These are phyloP conservation scores for Hibiscus trionum DNA, from an alignment of 345 rosid species.

Conservation along the genomic window DNA sequence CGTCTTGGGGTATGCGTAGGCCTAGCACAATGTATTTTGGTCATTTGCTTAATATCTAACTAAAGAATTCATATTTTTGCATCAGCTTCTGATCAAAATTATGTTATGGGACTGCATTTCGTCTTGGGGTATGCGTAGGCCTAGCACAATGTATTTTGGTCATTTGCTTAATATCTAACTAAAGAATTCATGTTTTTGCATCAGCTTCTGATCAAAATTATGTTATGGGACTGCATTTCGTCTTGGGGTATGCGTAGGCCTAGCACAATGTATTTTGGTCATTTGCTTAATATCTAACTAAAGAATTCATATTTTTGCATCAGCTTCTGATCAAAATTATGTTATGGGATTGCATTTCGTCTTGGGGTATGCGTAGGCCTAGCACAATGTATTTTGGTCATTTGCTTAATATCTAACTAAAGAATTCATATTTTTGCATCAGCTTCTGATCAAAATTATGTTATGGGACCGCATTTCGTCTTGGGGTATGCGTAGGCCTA, in stretches of 20 bases:
- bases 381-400: neutral
- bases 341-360: conserved; percentile 74
- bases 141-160: neutral
- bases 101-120: conserved; percentile 67
- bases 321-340: neutral
- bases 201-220: neutral
- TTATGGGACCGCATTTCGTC: no score
- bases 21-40: neutral
- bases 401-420: neutral
- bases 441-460: neutral
- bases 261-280: neutral
- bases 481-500: no score
- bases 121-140: conserved; percentile 69
- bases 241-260: conserved; percentile 62
- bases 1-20: conserved; percentile 74
- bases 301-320: neutral
- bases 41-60: neutral
- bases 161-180: neutral
- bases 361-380: conserved; percentile 61
- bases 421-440: neutral
- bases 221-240: conserved; percentile 74
- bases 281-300: neutral
- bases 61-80: neutral
- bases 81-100: neutral
- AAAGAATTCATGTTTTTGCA: neutral